phyloP scores from a whole-genome alignment of 1,284 basidiomycete genomes.

The Ustilago xerochloae region DNA sequence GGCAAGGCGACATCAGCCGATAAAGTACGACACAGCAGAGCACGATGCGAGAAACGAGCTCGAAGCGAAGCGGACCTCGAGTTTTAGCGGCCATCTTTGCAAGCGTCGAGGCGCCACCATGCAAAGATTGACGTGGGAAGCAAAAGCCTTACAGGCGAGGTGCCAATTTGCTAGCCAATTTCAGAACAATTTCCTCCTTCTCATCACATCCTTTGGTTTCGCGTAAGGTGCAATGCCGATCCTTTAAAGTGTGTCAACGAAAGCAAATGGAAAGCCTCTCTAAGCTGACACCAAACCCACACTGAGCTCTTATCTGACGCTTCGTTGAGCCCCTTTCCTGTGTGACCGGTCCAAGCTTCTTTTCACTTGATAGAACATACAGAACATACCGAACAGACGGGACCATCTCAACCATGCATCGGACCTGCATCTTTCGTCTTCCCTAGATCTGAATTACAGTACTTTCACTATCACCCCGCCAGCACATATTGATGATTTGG shows the following conservation, averaged over 20 bases:
- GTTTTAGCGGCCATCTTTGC: slow-evolving; percentile 14
- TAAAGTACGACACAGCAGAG: neutral
- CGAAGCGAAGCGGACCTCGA: slow-evolving; percentile 17
- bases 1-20: neutral
- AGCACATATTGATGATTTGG: too few species aligned
- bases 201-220: too few species aligned
- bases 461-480: too few species aligned
- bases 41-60: neutral
- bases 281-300: too few species aligned
- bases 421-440: neutral
- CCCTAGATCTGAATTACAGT: too few species aligned
- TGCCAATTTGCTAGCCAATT: neutral
- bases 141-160: neutral
- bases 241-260: too few species aligned
- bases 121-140: neutral
- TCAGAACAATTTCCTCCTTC: too few species aligned
- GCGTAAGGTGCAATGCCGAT: too few species aligned
- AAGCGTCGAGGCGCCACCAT: slow-evolving; percentile 16
- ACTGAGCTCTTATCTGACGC: neutral
- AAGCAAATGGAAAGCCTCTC: too few species aligned
- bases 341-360: neutral
- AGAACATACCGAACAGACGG: neutral
- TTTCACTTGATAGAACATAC: neutral
- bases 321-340: too few species aligned
- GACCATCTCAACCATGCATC: neutral